Conservation (phyloP, 305 asterid species). For the Fraxinus albicans region DNA sequence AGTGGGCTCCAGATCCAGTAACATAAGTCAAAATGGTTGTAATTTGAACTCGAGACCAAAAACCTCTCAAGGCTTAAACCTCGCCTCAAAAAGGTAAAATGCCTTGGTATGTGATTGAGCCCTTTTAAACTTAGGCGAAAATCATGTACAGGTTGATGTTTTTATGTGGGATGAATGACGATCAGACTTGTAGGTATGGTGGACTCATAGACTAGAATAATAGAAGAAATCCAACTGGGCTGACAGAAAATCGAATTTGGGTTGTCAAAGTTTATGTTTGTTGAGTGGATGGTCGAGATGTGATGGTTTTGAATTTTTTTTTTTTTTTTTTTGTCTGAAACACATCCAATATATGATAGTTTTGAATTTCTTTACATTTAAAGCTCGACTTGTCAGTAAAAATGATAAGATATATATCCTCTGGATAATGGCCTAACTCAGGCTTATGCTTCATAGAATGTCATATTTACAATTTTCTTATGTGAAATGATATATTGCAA, state of each 20-base stretch:
- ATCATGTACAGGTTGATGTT: not conserved
- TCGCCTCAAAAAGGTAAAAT: not conserved
- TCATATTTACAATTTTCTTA: not conserved
- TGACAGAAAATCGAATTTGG: not conserved
- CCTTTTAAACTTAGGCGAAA: not conserved
- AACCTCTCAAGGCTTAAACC: not conserved
- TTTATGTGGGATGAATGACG: not conserved
- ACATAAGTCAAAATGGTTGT: not conserved
- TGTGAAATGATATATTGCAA: not conserved
- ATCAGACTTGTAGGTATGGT: not conserved
- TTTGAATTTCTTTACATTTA: not conserved
- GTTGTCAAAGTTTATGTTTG: not conserved
- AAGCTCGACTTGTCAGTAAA: not conserved
- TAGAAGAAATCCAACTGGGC: not conserved
- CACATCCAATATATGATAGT: not conserved
- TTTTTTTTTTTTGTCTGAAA: not conserved
- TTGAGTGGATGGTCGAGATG: not conserved
- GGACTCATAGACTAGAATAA: not conserved
- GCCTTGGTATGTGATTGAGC: not conserved
- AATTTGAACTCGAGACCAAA: not conserved
- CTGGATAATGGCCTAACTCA: not conserved
- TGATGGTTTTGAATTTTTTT: not conserved
- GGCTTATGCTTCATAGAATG: not conserved
- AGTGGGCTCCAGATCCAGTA: not conserved
- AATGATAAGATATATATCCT: not conserved